These are phyloP conservation scores for Oehlia diaphana DNA, from an alignment of 192 early-diverging fungal genomes.

Conservation along the genomic window DNA sequence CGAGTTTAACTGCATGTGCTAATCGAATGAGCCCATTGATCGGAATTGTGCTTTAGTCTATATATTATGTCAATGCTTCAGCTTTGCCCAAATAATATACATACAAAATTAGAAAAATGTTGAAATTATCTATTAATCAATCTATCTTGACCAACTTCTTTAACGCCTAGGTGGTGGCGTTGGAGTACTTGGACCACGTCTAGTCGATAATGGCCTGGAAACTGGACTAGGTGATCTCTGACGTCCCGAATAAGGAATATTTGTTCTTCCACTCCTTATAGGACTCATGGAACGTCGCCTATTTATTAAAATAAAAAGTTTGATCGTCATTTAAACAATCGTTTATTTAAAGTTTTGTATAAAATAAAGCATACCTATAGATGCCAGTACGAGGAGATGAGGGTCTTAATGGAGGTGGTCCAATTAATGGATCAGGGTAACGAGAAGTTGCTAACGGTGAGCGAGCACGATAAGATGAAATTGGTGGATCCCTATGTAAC, in stretches of 20 bases:
- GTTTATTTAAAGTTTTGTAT: too few relatives aligned
- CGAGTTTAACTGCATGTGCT: not conserved
- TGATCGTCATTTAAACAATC: too few relatives aligned
- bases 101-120: not conserved
- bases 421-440: constrained; percentile 16
- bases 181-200: constrained; percentile 24
- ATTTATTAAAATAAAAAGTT: not conserved
- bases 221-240: constrained; percentile 21
- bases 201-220: not conserved
- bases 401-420: constrained; percentile 11
- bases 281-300: constrained; percentile 26
- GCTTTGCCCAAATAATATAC: not conserved
- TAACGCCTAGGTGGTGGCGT: not conserved
- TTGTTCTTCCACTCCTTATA: not conserved
- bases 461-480: constrained; percentile 18
- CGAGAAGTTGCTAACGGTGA: constrained; percentile 11
- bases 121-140: not conserved
- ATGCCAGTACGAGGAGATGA: not conserved
- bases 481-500: constrained; percentile 7
- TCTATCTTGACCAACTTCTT: not conserved
- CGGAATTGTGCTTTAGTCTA: not conserved
- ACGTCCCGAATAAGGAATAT: constrained; percentile 12
- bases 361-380: not conserved
- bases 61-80: not conserved
- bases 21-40: not conserved